Conservation (phyloP, 2,329 filamentous ascomycete genomes). For the Phyllosticta ampelicida region DNA sequence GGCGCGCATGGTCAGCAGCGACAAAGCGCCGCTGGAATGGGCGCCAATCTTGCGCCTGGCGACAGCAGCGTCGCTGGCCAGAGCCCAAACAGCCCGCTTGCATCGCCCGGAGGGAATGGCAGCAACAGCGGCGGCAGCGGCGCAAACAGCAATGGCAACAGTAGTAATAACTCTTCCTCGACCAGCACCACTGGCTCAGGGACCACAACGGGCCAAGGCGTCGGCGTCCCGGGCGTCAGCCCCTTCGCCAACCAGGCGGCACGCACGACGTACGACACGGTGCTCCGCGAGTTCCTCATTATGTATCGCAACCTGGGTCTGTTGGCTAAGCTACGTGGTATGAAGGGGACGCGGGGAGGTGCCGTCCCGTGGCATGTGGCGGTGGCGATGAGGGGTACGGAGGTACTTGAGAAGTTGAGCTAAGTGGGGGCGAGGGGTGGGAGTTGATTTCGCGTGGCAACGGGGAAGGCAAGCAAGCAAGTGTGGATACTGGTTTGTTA, state of each 20-base stretch:
- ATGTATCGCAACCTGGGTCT: constrained; percentile 60
- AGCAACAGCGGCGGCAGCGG: not conserved
- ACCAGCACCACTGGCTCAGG: constrained; percentile 11
- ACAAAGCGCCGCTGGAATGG: not conserved
- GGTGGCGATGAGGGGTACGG: constrained; percentile 57
- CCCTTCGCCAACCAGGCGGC: constrained; percentile 7
- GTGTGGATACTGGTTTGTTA: too few species aligned
- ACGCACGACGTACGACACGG: constrained; percentile 40
- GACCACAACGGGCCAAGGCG: not conserved
- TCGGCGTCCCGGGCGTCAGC: not conserved
- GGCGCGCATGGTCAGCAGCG: constrained; percentile 19
- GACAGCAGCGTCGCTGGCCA: not conserved
- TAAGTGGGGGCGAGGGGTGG: not conserved
- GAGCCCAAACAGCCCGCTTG: constrained; percentile 7
- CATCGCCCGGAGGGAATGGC: constrained; percentile 11
- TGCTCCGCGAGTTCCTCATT: constrained; percentile 59
- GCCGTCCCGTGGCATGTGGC: constrained; percentile 71
- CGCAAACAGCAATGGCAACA: not conserved
- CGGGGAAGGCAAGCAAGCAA: not conserved
- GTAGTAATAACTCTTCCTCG: not conserved
- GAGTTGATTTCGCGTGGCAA: not conserved
- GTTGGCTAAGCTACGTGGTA: constrained; percentile 55
- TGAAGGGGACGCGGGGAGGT: constrained; percentile 44
- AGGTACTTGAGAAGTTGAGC: constrained; percentile 39
- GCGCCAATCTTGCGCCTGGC: not conserved